Conservation (phyloP, 805 yeast species). For the Dipodascus albidus region DNA sequence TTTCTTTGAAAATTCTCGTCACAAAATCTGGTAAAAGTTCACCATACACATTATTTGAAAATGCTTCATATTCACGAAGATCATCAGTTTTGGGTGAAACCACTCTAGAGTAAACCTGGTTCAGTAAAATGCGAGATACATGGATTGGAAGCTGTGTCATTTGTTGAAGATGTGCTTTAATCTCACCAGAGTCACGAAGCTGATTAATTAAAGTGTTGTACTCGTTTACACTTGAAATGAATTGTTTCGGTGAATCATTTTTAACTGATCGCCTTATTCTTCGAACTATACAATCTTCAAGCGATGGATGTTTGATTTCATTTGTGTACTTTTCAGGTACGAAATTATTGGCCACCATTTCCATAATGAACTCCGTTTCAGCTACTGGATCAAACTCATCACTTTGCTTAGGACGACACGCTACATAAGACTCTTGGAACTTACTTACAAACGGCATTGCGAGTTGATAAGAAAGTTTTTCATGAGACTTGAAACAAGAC, state of each 20-base stretch:
- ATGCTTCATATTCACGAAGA: conserved; percentile 65
- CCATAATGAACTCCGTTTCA: conserved; percentile 47
- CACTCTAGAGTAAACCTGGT: conserved; percentile 62
- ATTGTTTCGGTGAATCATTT: conserved; percentile 20
- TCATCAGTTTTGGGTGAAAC: conserved; percentile 64
- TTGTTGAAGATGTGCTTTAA: conserved; percentile 23
- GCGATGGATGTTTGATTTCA: conserved; percentile 18
- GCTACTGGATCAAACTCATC: conserved; percentile 51
- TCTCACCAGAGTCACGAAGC: conserved; percentile 26
- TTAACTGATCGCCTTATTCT: conserved; percentile 20
- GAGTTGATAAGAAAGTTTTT: neutral
- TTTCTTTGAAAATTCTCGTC: conserved; percentile 50
- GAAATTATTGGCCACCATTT: conserved; percentile 28
- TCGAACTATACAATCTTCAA: conserved; percentile 24
- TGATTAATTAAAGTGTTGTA: conserved; percentile 33
- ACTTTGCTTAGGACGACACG: neutral
- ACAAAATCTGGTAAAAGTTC: conserved; percentile 74
- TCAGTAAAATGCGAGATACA: conserved; percentile 55
- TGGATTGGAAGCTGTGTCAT: conserved; percentile 11
- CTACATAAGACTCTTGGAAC: neutral
- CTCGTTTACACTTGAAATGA: conserved; percentile 28
- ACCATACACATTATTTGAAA: conserved; percentile 85
- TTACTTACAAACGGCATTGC: neutral
- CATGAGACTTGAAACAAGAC: neutral
- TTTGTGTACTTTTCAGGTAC: conserved; percentile 29